Evolutionary conservation across 176 grass and related monocot genomes (phyloP).

Genomic region (Alopecurus myosuroides): DNA sequence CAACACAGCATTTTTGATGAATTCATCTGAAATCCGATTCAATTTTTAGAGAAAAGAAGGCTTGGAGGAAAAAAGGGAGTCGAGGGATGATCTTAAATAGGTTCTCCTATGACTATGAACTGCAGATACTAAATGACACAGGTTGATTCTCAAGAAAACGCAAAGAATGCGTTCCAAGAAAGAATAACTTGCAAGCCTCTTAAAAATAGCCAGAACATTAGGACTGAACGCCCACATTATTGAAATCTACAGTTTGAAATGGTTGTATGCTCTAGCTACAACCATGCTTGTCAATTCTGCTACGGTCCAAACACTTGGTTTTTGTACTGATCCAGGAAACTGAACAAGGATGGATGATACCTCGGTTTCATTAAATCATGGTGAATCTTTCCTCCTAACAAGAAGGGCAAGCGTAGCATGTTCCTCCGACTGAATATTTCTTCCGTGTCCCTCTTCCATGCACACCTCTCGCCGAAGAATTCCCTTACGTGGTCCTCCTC

Average conservation of each 20-base stretch:
- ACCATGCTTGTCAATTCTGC: background rate
- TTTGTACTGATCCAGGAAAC: background rate
- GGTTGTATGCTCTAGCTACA: background rate
- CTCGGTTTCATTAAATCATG: too few species aligned
- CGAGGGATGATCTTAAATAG: too few species aligned
- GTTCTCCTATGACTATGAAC: too few species aligned
- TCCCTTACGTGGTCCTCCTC: background rate
- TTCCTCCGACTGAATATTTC: too few species aligned
- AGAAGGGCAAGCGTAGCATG: background rate
- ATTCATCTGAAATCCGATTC: too few species aligned
- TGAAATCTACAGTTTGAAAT: background rate
- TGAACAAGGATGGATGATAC: background rate
- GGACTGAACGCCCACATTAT: background rate
- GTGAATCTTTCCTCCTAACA: background rate
- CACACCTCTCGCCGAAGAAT: background rate
- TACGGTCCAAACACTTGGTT: background rate
- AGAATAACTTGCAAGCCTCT: background rate
- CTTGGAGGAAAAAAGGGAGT: too few species aligned
- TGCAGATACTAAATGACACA: too few species aligned
- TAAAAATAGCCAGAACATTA: background rate
- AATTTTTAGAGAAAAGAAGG: too few species aligned
- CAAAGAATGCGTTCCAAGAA: background rate
- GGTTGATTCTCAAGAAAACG: background rate
- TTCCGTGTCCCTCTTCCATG: background rate
- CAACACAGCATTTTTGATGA: too few species aligned